A percentile compares a stretch with the other conserved stretches of the same genome.
Conservation (phyloP, 2,329 filamentous ascomycete species). For the Blastomyces percursus region DNA sequence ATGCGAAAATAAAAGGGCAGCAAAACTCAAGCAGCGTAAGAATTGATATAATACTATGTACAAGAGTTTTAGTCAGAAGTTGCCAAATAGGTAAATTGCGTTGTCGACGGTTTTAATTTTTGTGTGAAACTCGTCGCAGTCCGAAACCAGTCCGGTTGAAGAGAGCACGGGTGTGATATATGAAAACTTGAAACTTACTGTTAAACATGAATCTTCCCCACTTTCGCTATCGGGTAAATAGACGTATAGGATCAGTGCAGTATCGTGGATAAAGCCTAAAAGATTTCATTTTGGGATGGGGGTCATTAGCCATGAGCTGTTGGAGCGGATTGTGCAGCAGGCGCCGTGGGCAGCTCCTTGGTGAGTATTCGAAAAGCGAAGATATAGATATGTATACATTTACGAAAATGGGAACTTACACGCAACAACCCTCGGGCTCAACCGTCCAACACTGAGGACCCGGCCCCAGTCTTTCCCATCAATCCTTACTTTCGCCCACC, state of each 20-base stretch:
- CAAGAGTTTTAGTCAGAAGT: not conserved
- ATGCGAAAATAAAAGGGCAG: not conserved
- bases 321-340: not conserved
- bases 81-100: not conserved
- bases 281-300: not conserved
- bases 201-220: slow-evolving; percentile 37
- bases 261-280: slow-evolving; percentile 36
- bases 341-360: not conserved
- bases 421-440: slow-evolving; percentile 86
- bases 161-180: not conserved
- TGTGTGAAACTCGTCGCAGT: not conserved
- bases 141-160: not conserved
- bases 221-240: slow-evolving; percentile 34
- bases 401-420: slow-evolving; percentile 42
- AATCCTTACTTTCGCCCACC: slow-evolving; percentile 81
- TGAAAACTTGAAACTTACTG: slow-evolving; percentile 24
- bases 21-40: slow-evolving; percentile 25
- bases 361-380: not conserved
- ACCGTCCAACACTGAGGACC: slow-evolving; percentile 80
- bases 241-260: slow-evolving; percentile 37
- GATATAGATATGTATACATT: not conserved
- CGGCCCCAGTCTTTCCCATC: slow-evolving; percentile 91
- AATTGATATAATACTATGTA: slow-evolving; percentile 38
- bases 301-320: not conserved
- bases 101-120: not conserved